These are phyloP conservation scores for Pleurotus salmoneostramineus DNA, from an alignment of 768 basidiomycete species.

Conservation along the genomic window DNA sequence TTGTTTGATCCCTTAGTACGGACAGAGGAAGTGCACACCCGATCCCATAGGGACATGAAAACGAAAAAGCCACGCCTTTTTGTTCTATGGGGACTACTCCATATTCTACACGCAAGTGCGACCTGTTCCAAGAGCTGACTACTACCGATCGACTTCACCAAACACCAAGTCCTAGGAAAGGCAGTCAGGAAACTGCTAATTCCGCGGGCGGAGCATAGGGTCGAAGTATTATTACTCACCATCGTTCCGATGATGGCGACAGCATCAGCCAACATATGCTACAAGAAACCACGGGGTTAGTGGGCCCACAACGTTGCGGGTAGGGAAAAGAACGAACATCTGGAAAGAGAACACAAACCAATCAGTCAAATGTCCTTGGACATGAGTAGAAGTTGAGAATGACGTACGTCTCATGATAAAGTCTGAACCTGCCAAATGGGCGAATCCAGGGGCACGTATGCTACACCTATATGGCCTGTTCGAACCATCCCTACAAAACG, in stretches of 20 bases:
- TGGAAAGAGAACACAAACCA: slow-evolving; percentile 17
- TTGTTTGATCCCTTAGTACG: too few species aligned
- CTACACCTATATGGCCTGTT: slow-evolving; percentile 97
- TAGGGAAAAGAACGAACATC: slow-evolving; percentile 33
- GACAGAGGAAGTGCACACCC: too few species aligned
- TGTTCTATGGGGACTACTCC: not conserved
- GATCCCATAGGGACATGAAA: too few species aligned
- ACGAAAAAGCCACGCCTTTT: not conserved
- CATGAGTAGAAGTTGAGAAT: slow-evolving; percentile 9
- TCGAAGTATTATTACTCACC: slow-evolving; percentile 41
- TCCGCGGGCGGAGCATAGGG: slow-evolving; percentile 6
- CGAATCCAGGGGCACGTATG: slow-evolving; percentile 95
- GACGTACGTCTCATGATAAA: slow-evolving; percentile 94
- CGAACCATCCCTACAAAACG: slow-evolving; percentile 68
- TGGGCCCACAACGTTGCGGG: slow-evolving; percentile 6
- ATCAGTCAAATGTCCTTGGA: slow-evolving; percentile 7
- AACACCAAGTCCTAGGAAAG: slow-evolving; percentile 77
- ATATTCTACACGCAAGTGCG: not conserved
- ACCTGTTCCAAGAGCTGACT: too few species aligned
- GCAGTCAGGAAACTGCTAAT: slow-evolving; percentile 5
- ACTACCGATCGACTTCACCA: slow-evolving; percentile 43
- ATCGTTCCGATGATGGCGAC: slow-evolving; percentile 98
- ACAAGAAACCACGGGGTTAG: slow-evolving; percentile 15
- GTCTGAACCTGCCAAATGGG: slow-evolving; percentile 92
- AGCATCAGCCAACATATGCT: slow-evolving; percentile 91